These are phyloP conservation scores for Pythium vanterpoolii DNA, from an alignment of 352 stramenopile species.

Conservation along the genomic window DNA sequence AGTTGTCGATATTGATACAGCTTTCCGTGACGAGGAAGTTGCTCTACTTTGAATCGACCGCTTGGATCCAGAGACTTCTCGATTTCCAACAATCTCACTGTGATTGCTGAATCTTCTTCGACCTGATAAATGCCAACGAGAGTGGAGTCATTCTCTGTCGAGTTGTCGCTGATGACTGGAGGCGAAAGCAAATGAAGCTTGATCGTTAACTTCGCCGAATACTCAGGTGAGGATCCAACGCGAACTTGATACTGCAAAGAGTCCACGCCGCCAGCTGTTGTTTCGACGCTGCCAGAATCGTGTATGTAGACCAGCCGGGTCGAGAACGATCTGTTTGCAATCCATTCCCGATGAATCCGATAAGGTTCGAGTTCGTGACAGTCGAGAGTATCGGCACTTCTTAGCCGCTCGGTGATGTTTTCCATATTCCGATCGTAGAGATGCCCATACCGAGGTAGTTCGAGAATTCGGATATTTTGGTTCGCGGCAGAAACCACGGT, in stretches of 20 bases:
- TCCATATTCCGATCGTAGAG: constrained; percentile 50
- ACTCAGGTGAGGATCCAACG: constrained; percentile 28
- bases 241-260: constrained; percentile 51
- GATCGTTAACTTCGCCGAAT: constrained; percentile 22
- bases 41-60: constrained; percentile 33
- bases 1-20: constrained; percentile 44
- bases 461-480: constrained; percentile 31
- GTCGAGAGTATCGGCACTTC: constrained; percentile 2
- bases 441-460: constrained; percentile 46
- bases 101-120: constrained; percentile 47
- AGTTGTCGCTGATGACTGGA: neutral
- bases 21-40: constrained; percentile 36
- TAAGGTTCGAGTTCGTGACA: constrained; percentile 26
- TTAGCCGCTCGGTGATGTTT: constrained; percentile 17
- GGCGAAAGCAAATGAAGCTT: constrained; percentile 25
- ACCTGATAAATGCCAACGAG: constrained; percentile 29
- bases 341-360: constrained; percentile 23
- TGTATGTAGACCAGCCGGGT: constrained; percentile 47
- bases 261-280: constrained; percentile 26
- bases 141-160: constrained; percentile 3
- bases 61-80: constrained; percentile 40
- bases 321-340: constrained; percentile 33
- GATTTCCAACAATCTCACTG: constrained; percentile 32
- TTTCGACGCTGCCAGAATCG: constrained; percentile 11
- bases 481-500: neutral